phyloP scores from a whole-genome alignment of 2,329 filamentous ascomycete species.

The Alternaria sp. region DNA sequence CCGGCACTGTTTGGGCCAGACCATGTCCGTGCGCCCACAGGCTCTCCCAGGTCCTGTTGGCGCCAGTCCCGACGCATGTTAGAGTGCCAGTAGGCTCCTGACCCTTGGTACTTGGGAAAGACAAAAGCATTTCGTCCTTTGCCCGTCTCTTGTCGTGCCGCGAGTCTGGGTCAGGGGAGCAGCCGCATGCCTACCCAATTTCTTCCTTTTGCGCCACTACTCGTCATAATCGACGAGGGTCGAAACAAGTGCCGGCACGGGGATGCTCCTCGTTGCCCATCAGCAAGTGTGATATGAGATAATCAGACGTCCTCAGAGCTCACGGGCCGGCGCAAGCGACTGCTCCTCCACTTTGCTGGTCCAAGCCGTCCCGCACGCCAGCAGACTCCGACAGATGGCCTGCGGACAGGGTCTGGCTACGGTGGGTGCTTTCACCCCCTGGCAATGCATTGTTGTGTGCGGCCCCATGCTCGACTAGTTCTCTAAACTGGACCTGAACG shows the following conservation, averaged over 20 bases:
- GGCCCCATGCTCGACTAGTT: constrained; percentile 41
- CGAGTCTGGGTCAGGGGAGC: constrained; percentile 43
- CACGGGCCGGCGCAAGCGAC: constrained; percentile 47
- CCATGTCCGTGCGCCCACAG: constrained; percentile 38
- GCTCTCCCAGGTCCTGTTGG: constrained; percentile 35
- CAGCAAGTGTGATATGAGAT: constrained; percentile 18
- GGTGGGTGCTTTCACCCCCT: constrained; percentile 42
- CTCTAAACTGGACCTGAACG: constrained; percentile 43
- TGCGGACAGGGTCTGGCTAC: constrained; percentile 43
- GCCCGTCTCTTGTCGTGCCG: constrained; percentile 41
- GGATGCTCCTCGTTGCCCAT: constrained; percentile 14
- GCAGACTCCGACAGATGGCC: constrained; percentile 44
- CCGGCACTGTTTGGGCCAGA: constrained; percentile 41
- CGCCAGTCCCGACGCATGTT: constrained; percentile 45
- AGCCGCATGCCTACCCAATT: constrained; percentile 36
- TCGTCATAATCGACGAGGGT: constrained; percentile 1
- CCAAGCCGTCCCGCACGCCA: constrained; percentile 50
- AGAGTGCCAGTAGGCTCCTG: constrained; percentile 31
- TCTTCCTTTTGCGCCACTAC: constrained; percentile 12
- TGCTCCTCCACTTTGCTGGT: constrained; percentile 45
- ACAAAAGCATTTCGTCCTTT: constrained; percentile 32
- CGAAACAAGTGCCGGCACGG: constrained; percentile 9
- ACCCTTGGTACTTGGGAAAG: constrained; percentile 45
- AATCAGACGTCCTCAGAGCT: constrained; percentile 21
- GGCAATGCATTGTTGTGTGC: constrained; percentile 43